Base-by-base conservation (phyloP, 2,329 filamentous ascomycete genomes). In the Colletotrichum echinochloae region DNA sequence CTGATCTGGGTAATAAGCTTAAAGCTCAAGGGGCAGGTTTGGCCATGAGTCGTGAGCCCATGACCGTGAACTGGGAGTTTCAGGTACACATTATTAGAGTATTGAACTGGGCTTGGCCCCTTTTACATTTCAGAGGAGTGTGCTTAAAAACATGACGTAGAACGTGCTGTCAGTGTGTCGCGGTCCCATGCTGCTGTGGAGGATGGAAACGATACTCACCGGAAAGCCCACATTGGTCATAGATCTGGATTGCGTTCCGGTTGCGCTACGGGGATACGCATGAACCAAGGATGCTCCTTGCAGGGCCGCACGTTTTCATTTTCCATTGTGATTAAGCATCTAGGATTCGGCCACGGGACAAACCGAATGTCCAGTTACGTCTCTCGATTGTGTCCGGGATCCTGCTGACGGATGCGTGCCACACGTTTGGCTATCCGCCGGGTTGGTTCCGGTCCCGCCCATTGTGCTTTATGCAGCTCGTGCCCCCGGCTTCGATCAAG, bases 51-150 rank as follows among this genome's bases (percentile, higher is more conserved):
- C 16, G n/a, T n/a, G n/a, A n/a, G n/a, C n/a, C n/a, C n/a, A 9
- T n/a, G 23, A 20, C 56, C 39, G 3, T 6, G 16, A 49, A 35
- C 11, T 18, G 14, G 12, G 3, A 16, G 12, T n/a, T 7, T 33
- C 11, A 14, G 33, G 39, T 55, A 33, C 41, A 35, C 11, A n/a
- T 30, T n/a, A n/a, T n/a, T n/a, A 26, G n/a, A 20, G 14, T 51
- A 51, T 8, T 20, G 35, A 51, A 51, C 39, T 20, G 28, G 66
- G 41, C n/a, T 39, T 35, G 33, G 28, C 55, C 56, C 56, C 54
- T 59, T 44, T 20, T 23, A 14, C 28, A 33, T 30, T 18, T 20
- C 7, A 8, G 33, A 41, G 5, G 35, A 35, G 23, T 44, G 60
- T n/a, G 48, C 48, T 26, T 41, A 5, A 35, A 35, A 16, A 30